Evolutionary conservation across 768 basidiomycete species (phyloP), one percentile per base, ranked within the genome.

Genomic region (Boletus speciosus): DNA sequence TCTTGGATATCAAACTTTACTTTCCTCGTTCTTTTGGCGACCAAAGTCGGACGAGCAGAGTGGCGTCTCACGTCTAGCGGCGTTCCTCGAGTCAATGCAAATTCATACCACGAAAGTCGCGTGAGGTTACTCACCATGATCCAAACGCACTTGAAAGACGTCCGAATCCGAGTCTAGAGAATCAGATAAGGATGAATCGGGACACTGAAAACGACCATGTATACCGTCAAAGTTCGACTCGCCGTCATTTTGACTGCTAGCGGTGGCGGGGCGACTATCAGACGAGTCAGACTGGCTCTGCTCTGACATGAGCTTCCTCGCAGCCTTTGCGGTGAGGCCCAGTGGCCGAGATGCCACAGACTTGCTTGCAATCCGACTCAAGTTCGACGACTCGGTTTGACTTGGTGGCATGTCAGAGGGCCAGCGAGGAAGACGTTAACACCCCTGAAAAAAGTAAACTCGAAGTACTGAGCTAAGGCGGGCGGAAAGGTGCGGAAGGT

Each of bases 101-200:
- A 9, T 34, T n/a, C 32, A 16, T 36, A 15, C n/a, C 43, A 38
- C 34, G 25, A 42, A 43, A 29, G 29, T 5, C 4, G 29, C 1
- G 12, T 4, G n/a, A 6, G 6, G 14, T 14, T 14, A 2, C 54
- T 38, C 37, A 55, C 65, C 52, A 40, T 45, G 16, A 23, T 34
- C 36, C 7, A 31, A 31, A 16, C 23, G 54, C 16, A 23, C 42
- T 40, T 9, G 41, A 32, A 37, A 19, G 44, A n/a, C 19, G 4
- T 51, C 57, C 23, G 60, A 47, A 34, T 58, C 66, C 31, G 65
- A 61, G 44, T 57, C 65, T 64, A 46, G 25, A 47, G 45, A 48
- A 41, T 35, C 19, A 38, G 27, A 41, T 42, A 19, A 16, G 15
- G 9, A 6, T 27, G 19, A n/a, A 27, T 59, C 35, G 48, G 49